phyloP scores from a whole-genome alignment of 176 grass and related monocot genomes.

The Cenchrus americanus region DNA sequence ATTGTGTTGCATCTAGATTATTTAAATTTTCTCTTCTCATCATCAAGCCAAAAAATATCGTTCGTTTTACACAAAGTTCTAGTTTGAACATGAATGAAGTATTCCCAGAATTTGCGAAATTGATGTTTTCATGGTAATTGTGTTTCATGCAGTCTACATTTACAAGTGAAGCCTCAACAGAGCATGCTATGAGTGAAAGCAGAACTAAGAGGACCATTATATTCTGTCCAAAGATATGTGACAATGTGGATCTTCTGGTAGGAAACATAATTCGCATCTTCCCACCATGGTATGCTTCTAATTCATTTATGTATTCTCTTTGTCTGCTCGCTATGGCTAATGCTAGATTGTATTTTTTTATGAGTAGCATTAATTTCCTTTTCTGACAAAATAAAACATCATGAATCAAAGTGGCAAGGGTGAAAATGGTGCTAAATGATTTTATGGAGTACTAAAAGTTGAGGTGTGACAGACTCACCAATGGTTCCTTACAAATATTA shows the following conservation, averaged over 20 bases:
- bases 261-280: slow-evolving; percentile 71
- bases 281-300: slow-evolving; percentile 74
- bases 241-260: slow-evolving; percentile 68
- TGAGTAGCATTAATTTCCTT: neutral
- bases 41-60: neutral
- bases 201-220: slow-evolving; percentile 60
- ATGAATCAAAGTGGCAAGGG: slow-evolving; percentile 12
- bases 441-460: slow-evolving; percentile 1
- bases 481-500: neutral
- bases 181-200: slow-evolving; percentile 39
- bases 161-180: slow-evolving; percentile 32
- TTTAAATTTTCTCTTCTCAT: neutral
- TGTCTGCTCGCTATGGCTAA: slow-evolving; percentile 1
- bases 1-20: neutral
- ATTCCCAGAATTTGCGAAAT: slow-evolving; percentile 9
- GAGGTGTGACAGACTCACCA: neutral
- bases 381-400: neutral
- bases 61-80: neutral
- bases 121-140: slow-evolving; percentile 24
- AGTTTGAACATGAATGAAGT: slow-evolving; percentile 23
- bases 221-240: slow-evolving; percentile 87
- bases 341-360: neutral
- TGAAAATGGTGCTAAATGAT: slow-evolving; percentile 6
- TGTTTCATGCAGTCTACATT: slow-evolving; percentile 45
- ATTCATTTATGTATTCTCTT: slow-evolving; percentile 22